Evolutionary conservation across 495 filamentous ascomycete genomes (phyloP).

Genomic region (Diplogelasinospora grovesii): DNA sequence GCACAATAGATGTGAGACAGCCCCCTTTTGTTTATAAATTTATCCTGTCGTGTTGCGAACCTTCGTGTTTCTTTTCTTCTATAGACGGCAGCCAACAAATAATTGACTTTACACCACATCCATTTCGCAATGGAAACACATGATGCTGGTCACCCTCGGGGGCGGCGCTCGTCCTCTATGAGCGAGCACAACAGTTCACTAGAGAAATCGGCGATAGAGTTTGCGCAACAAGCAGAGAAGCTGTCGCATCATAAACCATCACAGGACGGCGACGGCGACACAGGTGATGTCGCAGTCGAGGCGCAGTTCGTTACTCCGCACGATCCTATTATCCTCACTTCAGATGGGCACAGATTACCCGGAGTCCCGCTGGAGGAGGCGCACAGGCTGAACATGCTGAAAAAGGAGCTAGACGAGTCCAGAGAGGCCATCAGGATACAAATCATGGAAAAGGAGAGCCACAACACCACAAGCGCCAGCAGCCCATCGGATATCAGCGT

Average conservation of each 20-base stretch:
- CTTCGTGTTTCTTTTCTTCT: too few species aligned
- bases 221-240: slow-evolving; percentile 54
- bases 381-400: slow-evolving; percentile 56
- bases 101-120: too few species aligned
- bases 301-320: slow-evolving; percentile 62
- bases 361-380: slow-evolving; percentile 60
- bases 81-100: too few species aligned
- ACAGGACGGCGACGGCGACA: slow-evolving; percentile 12
- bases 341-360: slow-evolving; percentile 57
- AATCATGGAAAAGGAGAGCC: slow-evolving; percentile 16
- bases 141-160: too few species aligned
- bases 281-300: slow-evolving; percentile 47
- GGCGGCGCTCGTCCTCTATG: too few species aligned
- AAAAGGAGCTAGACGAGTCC: slow-evolving; percentile 40
- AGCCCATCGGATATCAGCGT: too few species aligned
- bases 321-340: slow-evolving; percentile 64
- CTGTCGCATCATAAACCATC: slow-evolving; percentile 42
- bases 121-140: too few species aligned
- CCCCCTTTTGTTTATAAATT: too few species aligned
- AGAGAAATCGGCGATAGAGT: slow-evolving; percentile 26
- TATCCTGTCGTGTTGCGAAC: too few species aligned
- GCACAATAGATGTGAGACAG: too few species aligned
- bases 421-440: slow-evolving; percentile 6
- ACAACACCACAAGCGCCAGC: too few species aligned
- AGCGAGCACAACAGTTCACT: too few species aligned